Evolutionary conservation across 176 grass and related monocot genomes (phyloP).

Genomic region (Tillandsia fasciculata): DNA sequence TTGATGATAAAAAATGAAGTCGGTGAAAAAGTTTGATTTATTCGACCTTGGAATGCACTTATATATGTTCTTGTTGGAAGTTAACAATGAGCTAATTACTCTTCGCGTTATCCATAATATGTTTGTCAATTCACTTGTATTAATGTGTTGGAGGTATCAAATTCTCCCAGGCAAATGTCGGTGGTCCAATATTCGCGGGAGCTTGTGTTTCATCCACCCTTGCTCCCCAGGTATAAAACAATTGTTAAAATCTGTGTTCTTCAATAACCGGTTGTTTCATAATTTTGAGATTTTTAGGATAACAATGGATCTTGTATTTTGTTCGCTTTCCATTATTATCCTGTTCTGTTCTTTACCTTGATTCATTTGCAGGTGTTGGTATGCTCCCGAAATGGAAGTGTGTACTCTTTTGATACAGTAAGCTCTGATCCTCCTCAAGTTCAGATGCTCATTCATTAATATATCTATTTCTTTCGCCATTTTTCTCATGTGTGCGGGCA

Average conservation of each 20-base stretch:
- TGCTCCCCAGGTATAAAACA: slow-evolving; percentile 40
- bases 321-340: neutral
- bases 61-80: no score
- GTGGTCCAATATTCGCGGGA: slow-evolving; percentile 88
- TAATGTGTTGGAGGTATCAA: neutral
- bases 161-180: slow-evolving; percentile 47
- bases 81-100: neutral
- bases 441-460: neutral
- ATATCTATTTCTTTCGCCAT: neutral
- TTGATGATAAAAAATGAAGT: no score
- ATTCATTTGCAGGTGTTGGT: slow-evolving; percentile 53
- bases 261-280: neutral
- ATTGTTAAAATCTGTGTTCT: slow-evolving; percentile 1
- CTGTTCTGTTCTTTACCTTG: neutral
- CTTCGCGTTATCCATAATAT: neutral
- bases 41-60: no score
- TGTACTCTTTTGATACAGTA: slow-evolving; percentile 80
- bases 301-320: neutral
- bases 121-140: neutral
- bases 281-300: neutral
- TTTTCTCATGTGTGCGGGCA: neutral
- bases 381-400: slow-evolving; percentile 54
- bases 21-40: no score
- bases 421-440: slow-evolving; percentile 21
- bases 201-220: slow-evolving; percentile 63